Percentiles rank a stretch among this genome's conserved stretches.
These are phyloP conservation scores for Mortierella sp. DNA, from an alignment of 371 early-diverging fungal species.

Conservation along the genomic window DNA sequence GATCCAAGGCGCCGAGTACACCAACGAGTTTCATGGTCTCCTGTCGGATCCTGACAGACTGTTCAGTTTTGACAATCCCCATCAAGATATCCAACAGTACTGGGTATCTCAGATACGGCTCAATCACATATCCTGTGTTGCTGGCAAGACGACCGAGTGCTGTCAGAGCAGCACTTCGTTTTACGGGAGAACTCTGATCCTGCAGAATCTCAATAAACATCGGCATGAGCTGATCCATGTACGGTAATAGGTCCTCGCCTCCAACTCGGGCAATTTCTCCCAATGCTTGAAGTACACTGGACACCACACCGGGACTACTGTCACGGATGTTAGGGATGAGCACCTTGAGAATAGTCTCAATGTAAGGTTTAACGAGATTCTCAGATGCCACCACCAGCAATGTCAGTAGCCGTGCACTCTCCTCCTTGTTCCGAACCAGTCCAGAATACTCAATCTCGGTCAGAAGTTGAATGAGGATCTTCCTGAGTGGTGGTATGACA, in stretches of 20 bases:
- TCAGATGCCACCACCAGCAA: constrained; percentile 82
- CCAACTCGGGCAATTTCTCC: constrained; percentile 91
- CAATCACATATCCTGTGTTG: constrained; percentile 90
- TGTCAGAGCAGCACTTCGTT: constrained; percentile 89
- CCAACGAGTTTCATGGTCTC: constrained; percentile 93
- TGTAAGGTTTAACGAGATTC: constrained; percentile 88
- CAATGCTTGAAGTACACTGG: constrained; percentile 84
- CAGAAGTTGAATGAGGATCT: constrained; percentile 87
- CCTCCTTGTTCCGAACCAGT: constrained; percentile 87
- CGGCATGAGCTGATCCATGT: constrained; percentile 85
- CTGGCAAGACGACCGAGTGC: constrained; percentile 87
- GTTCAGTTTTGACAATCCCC: constrained; percentile 89
- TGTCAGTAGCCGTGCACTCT: constrained; percentile 84
- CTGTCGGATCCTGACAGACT: constrained; percentile 71
- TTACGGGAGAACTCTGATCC: constrained; percentile 86
- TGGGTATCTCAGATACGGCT: constrained; percentile 93
- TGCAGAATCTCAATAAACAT: constrained; percentile 91
- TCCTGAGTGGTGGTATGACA: constrained; percentile 89
- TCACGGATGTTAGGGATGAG: constrained; percentile 87
- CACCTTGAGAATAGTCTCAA: constrained; percentile 86
- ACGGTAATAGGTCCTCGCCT: constrained; percentile 85
- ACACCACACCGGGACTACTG: constrained; percentile 82
- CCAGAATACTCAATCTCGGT: constrained; percentile 94
- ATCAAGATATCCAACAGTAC: constrained; percentile 83
- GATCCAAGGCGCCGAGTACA: constrained; percentile 95